phyloP scores from a whole-genome alignment of 257 asterid genomes.

The Buddleja alternifolia region DNA sequence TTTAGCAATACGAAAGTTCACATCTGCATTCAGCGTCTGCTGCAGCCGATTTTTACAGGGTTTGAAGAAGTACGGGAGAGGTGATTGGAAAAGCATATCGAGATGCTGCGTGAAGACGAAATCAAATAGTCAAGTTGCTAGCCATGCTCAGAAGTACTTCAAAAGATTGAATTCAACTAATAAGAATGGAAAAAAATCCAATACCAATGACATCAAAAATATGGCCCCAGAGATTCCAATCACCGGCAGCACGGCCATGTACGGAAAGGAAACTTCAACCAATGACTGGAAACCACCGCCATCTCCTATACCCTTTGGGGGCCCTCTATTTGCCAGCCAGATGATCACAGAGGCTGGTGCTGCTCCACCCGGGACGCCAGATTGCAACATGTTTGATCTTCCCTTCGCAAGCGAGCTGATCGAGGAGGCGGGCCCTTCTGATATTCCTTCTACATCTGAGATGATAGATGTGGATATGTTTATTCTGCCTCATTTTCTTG shows the following conservation, averaged over 20 bases:
- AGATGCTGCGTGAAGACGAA: slow-evolving; percentile 20
- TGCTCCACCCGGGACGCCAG: background rate
- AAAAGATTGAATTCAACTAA: slow-evolving; percentile 20
- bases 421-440: background rate
- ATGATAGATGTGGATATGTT: slow-evolving; percentile 24
- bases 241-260: slow-evolving; percentile 8
- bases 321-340: background rate
- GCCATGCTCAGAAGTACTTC: slow-evolving; percentile 44
- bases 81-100: slow-evolving; percentile 42
- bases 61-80: slow-evolving; percentile 34
- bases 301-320: slow-evolving; percentile 5
- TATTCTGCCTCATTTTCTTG: slow-evolving; percentile 26
- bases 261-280: background rate
- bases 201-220: slow-evolving; percentile 27
- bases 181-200: slow-evolving; percentile 22
- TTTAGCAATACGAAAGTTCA: too few species aligned
- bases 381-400: background rate
- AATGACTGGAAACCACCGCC: background rate
- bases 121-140: slow-evolving; percentile 37
- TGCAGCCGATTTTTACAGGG: slow-evolving; percentile 35
- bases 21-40: background rate
- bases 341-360: background rate
- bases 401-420: background rate
- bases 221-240: slow-evolving; percentile 15
- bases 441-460: slow-evolving; percentile 7